Evolutionary conservation across 108 stramenopile genomes (phyloP).

Genomic region (Aureococcus anophagefferens): DNA sequence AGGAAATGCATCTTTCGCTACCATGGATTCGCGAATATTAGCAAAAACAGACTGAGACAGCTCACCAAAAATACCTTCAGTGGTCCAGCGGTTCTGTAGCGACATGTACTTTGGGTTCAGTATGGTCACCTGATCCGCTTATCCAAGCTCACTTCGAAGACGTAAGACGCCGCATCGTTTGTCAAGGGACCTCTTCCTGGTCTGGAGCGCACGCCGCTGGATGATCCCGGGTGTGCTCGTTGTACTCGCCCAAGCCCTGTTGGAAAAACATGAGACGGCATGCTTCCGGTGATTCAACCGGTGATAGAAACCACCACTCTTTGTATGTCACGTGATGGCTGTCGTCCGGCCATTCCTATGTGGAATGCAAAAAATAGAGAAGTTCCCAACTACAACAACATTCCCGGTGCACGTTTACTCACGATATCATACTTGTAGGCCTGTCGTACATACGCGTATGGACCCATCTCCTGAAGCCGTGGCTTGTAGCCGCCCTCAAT

Average conservation of each 20-base stretch:
- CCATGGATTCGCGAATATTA: too few relatives aligned
- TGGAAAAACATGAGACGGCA: background rate
- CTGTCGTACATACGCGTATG: background rate
- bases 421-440: background rate
- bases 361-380: too few relatives aligned
- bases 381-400: too few relatives aligned
- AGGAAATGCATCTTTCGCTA: too few relatives aligned
- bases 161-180: too few relatives aligned
- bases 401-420: too few relatives aligned
- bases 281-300: background rate
- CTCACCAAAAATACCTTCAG: too few relatives aligned
- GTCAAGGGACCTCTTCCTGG: too few relatives aligned
- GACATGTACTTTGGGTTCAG: background rate
- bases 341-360: background rate
- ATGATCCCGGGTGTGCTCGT: background rate
- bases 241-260: background rate
- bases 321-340: background rate
- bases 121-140: background rate
- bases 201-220: background rate
- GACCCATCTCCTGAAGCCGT: background rate
- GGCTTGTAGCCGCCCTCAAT: background rate
- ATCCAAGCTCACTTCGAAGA: too few relatives aligned
- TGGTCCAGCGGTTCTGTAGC: too few relatives aligned
- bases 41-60: too few relatives aligned
- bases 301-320: background rate